These are phyloP conservation scores for Nitzschia inconspicua DNA, from an alignment of 108 stramenopile genomes.

Conservation along the genomic window DNA sequence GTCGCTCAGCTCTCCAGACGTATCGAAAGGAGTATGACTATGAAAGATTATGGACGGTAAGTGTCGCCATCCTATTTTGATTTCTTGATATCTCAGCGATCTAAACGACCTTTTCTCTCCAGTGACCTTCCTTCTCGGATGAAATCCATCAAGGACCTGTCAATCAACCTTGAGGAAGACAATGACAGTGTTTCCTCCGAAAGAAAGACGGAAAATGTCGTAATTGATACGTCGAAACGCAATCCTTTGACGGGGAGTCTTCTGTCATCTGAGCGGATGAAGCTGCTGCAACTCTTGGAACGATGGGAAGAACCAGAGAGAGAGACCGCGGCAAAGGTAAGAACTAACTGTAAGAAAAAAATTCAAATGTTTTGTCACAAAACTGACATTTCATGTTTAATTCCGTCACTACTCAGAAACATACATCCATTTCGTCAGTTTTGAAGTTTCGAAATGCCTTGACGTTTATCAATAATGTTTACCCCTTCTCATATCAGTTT, in stretches of 20 bases:
- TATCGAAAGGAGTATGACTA: not conserved
- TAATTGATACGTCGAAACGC: conserved; percentile 5
- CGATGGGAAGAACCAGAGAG: conserved; percentile 67
- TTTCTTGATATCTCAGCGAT: not conserved
- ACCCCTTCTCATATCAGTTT: conserved; percentile 64
- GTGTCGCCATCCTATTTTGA: not conserved
- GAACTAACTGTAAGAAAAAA: too few species aligned
- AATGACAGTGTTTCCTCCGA: not conserved
- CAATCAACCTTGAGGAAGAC: not conserved
- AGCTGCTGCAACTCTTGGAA: conserved; percentile 35
- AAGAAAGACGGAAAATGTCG: too few species aligned
- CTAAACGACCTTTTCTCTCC: not conserved
- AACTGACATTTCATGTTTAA: too few species aligned
- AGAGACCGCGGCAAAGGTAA: conserved; percentile 4
- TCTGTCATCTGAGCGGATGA: conserved; percentile 4
- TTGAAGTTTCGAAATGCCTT: conserved; percentile 60
- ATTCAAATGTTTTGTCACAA: not conserved
- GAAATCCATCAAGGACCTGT: not conserved
- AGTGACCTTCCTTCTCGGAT: not conserved
- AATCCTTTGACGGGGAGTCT: conserved; percentile 12
- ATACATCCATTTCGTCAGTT: conserved; percentile 32
- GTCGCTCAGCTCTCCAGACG: conserved; percentile 30
- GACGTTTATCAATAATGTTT: conserved; percentile 44
- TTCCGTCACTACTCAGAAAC: too few species aligned
- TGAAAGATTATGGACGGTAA: not conserved